A percentile compares a stretch with the other conserved stretches of the same genome.
phyloP scores from a whole-genome alignment of 164 flowering plant species.

The Aristolochia contorta region DNA sequence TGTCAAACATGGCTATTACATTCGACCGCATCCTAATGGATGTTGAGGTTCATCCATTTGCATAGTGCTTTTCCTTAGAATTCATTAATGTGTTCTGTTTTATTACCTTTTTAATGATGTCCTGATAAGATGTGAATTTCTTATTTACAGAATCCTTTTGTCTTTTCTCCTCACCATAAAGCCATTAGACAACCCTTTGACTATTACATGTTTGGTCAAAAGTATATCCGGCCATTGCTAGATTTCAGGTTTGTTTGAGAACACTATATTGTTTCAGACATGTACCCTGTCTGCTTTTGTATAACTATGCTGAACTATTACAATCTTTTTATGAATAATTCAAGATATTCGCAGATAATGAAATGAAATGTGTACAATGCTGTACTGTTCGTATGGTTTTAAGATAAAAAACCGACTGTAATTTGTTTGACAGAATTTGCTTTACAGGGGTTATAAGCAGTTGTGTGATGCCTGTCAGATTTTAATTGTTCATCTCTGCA shows the following conservation, averaged over 20 bases:
- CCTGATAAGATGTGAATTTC: background rate
- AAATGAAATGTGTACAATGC: too few relatives aligned
- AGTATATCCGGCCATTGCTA: conserved; percentile 73
- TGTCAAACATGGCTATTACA: conserved; percentile 63
- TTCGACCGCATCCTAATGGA: conserved; percentile 73
- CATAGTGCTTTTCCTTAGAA: background rate
- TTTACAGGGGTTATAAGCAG: too few relatives aligned
- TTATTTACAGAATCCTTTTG: conserved; percentile 64
- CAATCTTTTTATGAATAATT: too few relatives aligned
- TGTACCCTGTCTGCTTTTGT: too few relatives aligned
- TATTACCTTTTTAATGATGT: background rate
- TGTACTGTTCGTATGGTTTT: too few relatives aligned
- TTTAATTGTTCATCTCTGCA: too few relatives aligned
- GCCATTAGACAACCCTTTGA: conserved; percentile 90
- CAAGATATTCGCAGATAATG: too few relatives aligned
- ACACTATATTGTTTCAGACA: too few relatives aligned
- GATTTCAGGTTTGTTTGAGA: conserved; percentile 60
- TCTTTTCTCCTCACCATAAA: conserved; percentile 65
- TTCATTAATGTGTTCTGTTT: background rate
- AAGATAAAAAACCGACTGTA: too few relatives aligned
- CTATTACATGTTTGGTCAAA: conserved; percentile 85
- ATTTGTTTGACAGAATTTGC: too few relatives aligned
- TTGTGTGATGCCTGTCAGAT: too few relatives aligned
- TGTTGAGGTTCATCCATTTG: conserved; percentile 45
- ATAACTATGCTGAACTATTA: too few relatives aligned